Base-by-base conservation (phyloP, 257 asterid genomes). In the Thymus quinquecostatus region DNA sequence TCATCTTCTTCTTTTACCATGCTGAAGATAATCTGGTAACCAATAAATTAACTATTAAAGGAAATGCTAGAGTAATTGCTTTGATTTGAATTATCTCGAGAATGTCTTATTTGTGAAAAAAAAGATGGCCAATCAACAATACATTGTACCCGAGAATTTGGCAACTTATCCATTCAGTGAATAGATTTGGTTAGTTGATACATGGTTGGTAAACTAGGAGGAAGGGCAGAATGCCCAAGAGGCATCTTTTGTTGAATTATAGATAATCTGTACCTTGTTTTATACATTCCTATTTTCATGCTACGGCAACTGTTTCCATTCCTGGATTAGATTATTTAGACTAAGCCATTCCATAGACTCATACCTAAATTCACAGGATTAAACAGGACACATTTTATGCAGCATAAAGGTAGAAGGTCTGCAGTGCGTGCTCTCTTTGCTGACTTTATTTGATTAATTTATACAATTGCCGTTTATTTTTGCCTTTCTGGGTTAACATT, bases 21-120 rank as follows among this genome's bases (percentile, higher is more conserved):
- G 76, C 74, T 10, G 36, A 13, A 50, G 69, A 55, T 32, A 56
- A 53, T 36, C 11, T 21, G 30, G 7, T 70, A 13, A 56, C 47
- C 59, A 64, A 14, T 51, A 2, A 32, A 58, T 58, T 48, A 10
- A 56, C 33, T 30, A 32, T 29, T 40, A 13, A 51, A 33, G 53
- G 47, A 58, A 49, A 3, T 32, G 27, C 41, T 29, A 10, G 40
- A 30, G 21, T 5, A 30, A 32, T 57, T 30, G 5, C 63, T 30
- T 30, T 0, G 3, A 57, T 32, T 55, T 33, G 28, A 59, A 59
- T 59, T 32, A 32, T 5, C 43, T 38, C 1, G 10, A 12, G 44
- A 32, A 9, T 59, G 45, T 21, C 10, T 32, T 59, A 3, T 33
- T n/a, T 5, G 13, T 28, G 12, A 57, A 10, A 10, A 30, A 56